Evolutionary conservation across 345 rosid genomes (phyloP).

Genomic region (Cardamine occulta): DNA sequence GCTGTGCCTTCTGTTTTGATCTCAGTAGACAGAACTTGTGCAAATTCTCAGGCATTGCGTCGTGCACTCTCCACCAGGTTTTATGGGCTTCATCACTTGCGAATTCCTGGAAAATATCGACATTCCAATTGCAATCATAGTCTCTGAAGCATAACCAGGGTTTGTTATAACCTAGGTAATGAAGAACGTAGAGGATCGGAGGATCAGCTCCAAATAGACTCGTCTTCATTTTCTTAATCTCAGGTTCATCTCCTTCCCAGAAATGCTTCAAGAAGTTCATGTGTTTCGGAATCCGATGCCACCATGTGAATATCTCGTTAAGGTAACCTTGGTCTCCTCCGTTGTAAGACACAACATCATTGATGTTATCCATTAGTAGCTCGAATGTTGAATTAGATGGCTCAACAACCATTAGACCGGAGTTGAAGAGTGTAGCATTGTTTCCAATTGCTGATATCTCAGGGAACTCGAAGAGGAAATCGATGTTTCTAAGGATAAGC

Average conservation of each 20-base stretch:
- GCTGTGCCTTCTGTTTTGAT: conserved; percentile 81
- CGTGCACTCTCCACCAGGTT: conserved; percentile 90
- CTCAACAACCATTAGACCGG: conserved; percentile 85
- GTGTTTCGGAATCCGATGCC: conserved; percentile 93
- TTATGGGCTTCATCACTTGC: conserved; percentile 81
- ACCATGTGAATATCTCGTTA: conserved; percentile 94
- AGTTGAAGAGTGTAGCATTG: conserved; percentile 78
- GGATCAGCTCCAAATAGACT: conserved; percentile 80
- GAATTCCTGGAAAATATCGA: conserved; percentile 71
- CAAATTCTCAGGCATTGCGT: conserved; percentile 73
- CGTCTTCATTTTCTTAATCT: conserved; percentile 68
- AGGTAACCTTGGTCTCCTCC: conserved; percentile 96
- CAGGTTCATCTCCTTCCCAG: conserved; percentile 90
- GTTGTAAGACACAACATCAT: conserved; percentile 83
- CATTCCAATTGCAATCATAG: conserved; percentile 97
- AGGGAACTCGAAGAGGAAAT: conserved; percentile 86
- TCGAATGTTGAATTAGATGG: conserved; percentile 86
- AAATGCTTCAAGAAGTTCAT: conserved; percentile 95
- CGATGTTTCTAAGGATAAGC: conserved; percentile 83
- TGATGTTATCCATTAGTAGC: conserved; percentile 80
- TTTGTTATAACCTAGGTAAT: conserved; percentile 73
- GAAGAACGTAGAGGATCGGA: conserved; percentile 79
- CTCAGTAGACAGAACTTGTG: conserved; percentile 74
- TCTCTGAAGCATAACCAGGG: conserved; percentile 94
- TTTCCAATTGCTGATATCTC: conserved; percentile 85